Percentiles rank a stretch among this genome's conserved stretches.
Evolutionary conservation across 179 eudicot genomes (phyloP).

Genomic region (Gypsophila paniculata): DNA sequence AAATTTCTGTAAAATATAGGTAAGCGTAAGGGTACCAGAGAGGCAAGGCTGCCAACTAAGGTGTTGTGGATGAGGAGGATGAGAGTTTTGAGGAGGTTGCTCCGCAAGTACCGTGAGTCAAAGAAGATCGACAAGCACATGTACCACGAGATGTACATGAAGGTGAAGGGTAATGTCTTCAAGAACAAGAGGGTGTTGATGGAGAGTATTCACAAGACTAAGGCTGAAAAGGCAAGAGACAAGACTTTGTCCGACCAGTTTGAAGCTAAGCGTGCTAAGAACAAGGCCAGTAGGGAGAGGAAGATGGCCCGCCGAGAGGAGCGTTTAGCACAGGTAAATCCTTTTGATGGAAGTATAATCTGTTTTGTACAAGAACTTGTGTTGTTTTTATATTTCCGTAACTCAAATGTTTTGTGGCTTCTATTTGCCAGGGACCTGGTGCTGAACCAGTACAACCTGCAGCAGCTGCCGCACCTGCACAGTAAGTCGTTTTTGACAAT

Average conservation of each 20-base stretch:
- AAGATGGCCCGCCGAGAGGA: slow-evolving; percentile 85
- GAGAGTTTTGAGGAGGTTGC: slow-evolving; percentile 89
- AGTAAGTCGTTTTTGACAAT: slow-evolving; percentile 38
- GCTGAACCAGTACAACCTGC: slow-evolving; percentile 44
- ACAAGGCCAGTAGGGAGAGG: slow-evolving; percentile 92
- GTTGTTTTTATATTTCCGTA: neutral
- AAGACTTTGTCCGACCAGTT: slow-evolving; percentile 91
- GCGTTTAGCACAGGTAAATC: slow-evolving; percentile 66
- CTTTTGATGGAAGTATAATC: no score
- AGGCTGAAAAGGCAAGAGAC: slow-evolving; percentile 98
- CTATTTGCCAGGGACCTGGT: slow-evolving; percentile 45
- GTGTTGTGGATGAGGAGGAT: slow-evolving; percentile 94
- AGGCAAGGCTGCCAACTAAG: slow-evolving; percentile 97
- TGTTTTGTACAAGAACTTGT: neutral
- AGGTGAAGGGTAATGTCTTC: slow-evolving; percentile 96
- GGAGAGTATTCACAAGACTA: slow-evolving; percentile 95
- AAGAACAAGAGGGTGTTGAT: slow-evolving; percentile 91
- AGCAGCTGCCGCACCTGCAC: slow-evolving; percentile 39
- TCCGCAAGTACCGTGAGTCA: slow-evolving; percentile 83
- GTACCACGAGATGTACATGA: slow-evolving; percentile 99
- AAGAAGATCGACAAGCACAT: slow-evolving; percentile 98
- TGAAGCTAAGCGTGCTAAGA: slow-evolving; percentile 96
- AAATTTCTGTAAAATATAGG: slow-evolving; percentile 37
- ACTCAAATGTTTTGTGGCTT: neutral
- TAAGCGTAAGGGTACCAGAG: slow-evolving; percentile 96